Conservation (phyloP, 345 rosid species). For the Lenwebbia sp. region DNA sequence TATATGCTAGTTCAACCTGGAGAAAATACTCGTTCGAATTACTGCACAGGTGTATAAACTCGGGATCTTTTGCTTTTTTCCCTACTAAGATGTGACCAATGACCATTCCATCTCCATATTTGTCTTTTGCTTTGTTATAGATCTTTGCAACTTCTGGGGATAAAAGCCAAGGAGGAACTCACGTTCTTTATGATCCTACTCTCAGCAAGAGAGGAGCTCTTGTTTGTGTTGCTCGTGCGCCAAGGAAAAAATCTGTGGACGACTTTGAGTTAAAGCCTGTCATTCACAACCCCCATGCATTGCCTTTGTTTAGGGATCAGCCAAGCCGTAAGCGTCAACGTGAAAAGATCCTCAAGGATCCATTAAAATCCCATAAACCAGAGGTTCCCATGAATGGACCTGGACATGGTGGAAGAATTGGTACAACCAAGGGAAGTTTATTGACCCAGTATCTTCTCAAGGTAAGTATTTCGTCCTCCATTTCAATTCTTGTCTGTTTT, state of each 20-base stretch:
- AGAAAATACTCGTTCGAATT: neutral
- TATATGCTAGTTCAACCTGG: neutral
- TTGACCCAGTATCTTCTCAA: conserved; percentile 93
- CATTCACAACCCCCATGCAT: conserved; percentile 94
- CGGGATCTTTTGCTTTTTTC: neutral
- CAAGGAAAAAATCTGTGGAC: conserved; percentile 87
- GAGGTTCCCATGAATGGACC: conserved; percentile 93
- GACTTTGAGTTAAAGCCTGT: conserved; percentile 81
- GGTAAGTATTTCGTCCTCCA: conserved; percentile 21
- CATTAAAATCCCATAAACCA: conserved; percentile 83
- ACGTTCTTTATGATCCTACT: conserved; percentile 74
- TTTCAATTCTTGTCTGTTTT: neutral
- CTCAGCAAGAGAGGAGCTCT: conserved; percentile 92
- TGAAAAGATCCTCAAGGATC: conserved; percentile 89
- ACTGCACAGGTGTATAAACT: neutral
- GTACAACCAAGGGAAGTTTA: conserved; percentile 77
- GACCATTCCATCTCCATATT: neutral
- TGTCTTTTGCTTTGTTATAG: conserved; percentile 12
- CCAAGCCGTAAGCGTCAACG: conserved; percentile 97
- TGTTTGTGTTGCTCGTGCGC: conserved; percentile 92
- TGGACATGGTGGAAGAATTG: conserved; percentile 93
- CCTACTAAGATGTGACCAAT: neutral
- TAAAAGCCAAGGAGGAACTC: conserved; percentile 85
- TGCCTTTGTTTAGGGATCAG: conserved; percentile 92
- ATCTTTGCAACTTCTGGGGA: conserved; percentile 88